Evolutionary conservation across 176 grass and related monocot species (phyloP), one percentile per base, ranked within the genome.

Genomic region (Triticum timopheevii): DNA sequence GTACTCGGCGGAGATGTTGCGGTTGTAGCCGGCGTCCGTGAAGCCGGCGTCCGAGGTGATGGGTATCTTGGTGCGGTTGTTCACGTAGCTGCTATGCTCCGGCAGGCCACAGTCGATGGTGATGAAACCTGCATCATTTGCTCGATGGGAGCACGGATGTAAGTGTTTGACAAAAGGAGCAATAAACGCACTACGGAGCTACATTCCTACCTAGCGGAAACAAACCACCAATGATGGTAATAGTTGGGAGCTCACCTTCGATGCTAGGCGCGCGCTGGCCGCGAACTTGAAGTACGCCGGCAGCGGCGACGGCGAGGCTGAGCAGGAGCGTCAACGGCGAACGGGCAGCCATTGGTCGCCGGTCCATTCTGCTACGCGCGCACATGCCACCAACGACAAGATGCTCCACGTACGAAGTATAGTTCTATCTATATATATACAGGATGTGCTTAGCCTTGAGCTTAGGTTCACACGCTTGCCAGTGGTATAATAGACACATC

Each of bases 61-160:
- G 3, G 38, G 11, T 3, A 93, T 36, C 52, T 65, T 86, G 19
- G 85, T 93, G 23, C 3, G 12, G 39, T 17, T 13, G 23, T 85
- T 64, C 25, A 58, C 38, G 64, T 86, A 90, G 68, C 81, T 86
- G 42, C 20, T 61, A 9, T 87, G 85, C 40, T n/a, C 62, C 35
- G 82, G 52, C 4, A 90, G 16, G 44, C 91, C 92, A 0, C 92
- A 93, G 81, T 89, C 92, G 12, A 94, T 89, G 80, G 80, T 94
- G 33, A 94, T 87, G 83, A 91, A 94, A 73, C 89, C 90, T 91
- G 75, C 31, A 50, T 40, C 8, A 9, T 39, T 49, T 50, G 47
- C 47, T 5, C 4, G 5, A 83, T 8, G 28, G 28, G 28, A 30
- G 28, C 28, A 1, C 34, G 34, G 34, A 35, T 35, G 5, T 35